A percentile compares a stretch with the other conserved stretches of the same genome.
These are phyloP conservation scores for Huntiella decipiens DNA, from an alignment of 2,329 filamentous ascomycete species.

Conservation along the genomic window DNA sequence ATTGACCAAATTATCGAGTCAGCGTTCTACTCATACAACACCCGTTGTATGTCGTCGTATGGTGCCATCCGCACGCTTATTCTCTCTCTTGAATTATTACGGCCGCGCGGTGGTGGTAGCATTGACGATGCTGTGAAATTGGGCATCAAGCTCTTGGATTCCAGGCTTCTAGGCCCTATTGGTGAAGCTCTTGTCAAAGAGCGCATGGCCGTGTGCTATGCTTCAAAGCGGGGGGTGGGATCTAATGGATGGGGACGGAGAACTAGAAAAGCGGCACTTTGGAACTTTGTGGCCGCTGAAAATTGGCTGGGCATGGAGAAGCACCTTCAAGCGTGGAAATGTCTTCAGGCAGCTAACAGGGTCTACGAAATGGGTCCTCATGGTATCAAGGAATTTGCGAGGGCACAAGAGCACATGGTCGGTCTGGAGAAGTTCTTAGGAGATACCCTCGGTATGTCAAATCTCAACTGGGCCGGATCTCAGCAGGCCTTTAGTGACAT, in stretches of 20 bases:
- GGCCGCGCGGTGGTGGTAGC: conserved; percentile 58
- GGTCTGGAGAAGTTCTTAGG: conserved; percentile 6
- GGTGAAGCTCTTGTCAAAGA: conserved; percentile 75
- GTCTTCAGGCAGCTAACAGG: conserved; percentile 34
- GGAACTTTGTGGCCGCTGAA: conserved; percentile 68
- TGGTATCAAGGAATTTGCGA: conserved; percentile 5
- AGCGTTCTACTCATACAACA: conserved; percentile 80
- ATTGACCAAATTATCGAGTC: conserved; percentile 78
- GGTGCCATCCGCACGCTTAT: conserved; percentile 61
- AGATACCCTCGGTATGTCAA: conserved; percentile 4
- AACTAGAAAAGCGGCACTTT: conserved; percentile 70
- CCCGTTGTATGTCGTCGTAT: conserved; percentile 61
- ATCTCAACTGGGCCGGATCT: background rate
- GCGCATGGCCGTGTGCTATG: conserved; percentile 68
- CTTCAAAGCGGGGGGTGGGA: conserved; percentile 48
- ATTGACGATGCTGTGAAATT: conserved; percentile 77
- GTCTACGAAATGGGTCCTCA: conserved; percentile 3
- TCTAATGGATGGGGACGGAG: conserved; percentile 51
- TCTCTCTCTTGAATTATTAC: conserved; percentile 63
- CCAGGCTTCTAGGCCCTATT: conserved; percentile 51
- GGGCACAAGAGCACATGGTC: conserved; percentile 5
- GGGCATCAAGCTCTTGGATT: conserved; percentile 63
- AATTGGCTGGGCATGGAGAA: conserved; percentile 66
- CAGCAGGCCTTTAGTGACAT: conserved; percentile 2
- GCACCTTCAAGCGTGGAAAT: conserved; percentile 57